These are phyloP conservation scores for Picea mariana DNA, from an alignment of 83 land plant species.

Conservation along the genomic window DNA sequence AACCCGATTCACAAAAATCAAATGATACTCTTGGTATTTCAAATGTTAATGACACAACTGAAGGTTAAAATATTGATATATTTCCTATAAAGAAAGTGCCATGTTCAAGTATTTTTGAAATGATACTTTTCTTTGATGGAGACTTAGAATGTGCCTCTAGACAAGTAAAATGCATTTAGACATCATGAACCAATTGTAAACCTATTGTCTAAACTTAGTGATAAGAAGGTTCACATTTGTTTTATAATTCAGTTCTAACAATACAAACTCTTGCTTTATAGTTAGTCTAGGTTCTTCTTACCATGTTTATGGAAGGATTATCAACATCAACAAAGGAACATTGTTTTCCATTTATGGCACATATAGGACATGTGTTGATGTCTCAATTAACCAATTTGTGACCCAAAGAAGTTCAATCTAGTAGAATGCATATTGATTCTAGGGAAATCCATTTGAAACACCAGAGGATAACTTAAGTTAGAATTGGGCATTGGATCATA, in stretches of 20 bases:
- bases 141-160: slow-evolving; percentile 48
- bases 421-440: too few relatives aligned
- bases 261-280: too few relatives aligned
- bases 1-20: neutral
- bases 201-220: neutral
- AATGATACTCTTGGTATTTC: neutral
- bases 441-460: too few relatives aligned
- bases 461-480: too few relatives aligned
- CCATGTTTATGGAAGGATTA: too few relatives aligned
- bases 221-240: neutral
- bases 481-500: too few relatives aligned
- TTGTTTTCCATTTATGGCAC: too few relatives aligned
- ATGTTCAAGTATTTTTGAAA: slow-evolving; percentile 28
- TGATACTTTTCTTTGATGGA: slow-evolving; percentile 58
- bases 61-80: neutral
- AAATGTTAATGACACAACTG: neutral
- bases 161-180: slow-evolving; percentile 6
- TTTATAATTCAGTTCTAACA: neutral
- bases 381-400: too few relatives aligned
- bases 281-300: too few relatives aligned
- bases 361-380: too few relatives aligned
- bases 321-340: too few relatives aligned
- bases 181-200: slow-evolving; percentile 5
- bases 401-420: too few relatives aligned
- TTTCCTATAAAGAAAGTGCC: slow-evolving; percentile 20